These are phyloP conservation scores for Chlamydomonas sp. DNA, from an alignment of 139 green algal species.

Conservation along the genomic window DNA sequence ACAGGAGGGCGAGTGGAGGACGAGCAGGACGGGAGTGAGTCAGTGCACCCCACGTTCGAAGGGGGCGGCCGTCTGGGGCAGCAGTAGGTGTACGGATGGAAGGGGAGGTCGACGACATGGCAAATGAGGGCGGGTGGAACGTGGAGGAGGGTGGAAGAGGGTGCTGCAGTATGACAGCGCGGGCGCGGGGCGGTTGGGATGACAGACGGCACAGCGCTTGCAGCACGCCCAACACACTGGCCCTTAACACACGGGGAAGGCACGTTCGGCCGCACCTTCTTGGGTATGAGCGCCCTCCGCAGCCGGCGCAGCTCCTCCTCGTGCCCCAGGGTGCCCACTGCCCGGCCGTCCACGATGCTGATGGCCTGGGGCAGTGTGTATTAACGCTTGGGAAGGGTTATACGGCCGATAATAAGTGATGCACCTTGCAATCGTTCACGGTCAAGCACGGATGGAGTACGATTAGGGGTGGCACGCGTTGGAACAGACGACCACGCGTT, in stretches of 20 bases:
- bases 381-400: no score
- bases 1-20: background rate
- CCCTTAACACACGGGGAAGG: background rate
- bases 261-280: slow-evolving; percentile 45
- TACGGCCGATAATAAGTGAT: no score
- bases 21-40: background rate
- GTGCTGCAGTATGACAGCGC: no score
- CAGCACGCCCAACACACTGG: slow-evolving; percentile 1
- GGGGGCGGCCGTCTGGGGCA: background rate
- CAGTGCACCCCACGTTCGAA: background rate
- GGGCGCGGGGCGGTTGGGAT: no score
- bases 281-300: slow-evolving; percentile 46
- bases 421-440: background rate
- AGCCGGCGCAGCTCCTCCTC: slow-evolving; percentile 55
- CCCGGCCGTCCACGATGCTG: slow-evolving; percentile 41
- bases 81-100: no score
- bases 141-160: no score
- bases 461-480: no score
- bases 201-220: background rate
- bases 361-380: slow-evolving; percentile 38
- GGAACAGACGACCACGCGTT: no score
- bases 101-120: no score
- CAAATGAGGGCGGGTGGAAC: no score
- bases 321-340: slow-evolving; percentile 53
- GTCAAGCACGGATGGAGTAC: no score